These are phyloP conservation scores for Iris pallida DNA, from an alignment of 116 monocot genomes.

Conservation along the genomic window DNA sequence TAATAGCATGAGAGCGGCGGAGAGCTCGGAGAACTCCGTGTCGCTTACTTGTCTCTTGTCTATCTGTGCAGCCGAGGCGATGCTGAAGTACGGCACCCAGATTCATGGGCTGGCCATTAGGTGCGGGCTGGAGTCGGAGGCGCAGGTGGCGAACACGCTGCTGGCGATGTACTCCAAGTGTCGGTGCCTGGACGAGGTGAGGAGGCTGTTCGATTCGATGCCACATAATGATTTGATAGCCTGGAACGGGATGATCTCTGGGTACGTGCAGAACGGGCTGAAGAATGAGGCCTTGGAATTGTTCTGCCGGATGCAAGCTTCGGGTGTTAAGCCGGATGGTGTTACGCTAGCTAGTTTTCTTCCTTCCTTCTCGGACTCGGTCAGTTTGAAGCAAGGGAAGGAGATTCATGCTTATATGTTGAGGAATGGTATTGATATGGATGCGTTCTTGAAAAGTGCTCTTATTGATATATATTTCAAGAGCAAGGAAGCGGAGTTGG, in stretches of 20 bases:
- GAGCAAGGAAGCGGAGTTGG: constrained; percentile 43
- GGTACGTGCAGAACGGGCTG: constrained; percentile 79
- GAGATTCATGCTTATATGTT: constrained; percentile 66
- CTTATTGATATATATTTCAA: constrained; percentile 79
- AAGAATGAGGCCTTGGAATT: constrained; percentile 47
- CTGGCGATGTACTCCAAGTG: constrained; percentile 81
- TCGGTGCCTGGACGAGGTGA: constrained; percentile 40
- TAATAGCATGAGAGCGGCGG: constrained; percentile 43
- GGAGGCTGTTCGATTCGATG: constrained; percentile 48
- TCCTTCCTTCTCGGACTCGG: constrained; percentile 48
- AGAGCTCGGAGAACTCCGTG: constrained; percentile 34
- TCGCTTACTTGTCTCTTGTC: constrained; percentile 56
- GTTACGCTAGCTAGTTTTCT: constrained; percentile 67
- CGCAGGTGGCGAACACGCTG: constrained; percentile 71
- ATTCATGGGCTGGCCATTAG: constrained; percentile 57
- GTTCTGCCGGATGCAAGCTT: constrained; percentile 55
- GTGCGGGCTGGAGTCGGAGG: constrained; percentile 44
- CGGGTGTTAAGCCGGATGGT: constrained; percentile 63
- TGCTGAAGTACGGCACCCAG: constrained; percentile 50
- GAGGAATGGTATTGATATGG: constrained; percentile 45
- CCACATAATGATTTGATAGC: constrained; percentile 44
- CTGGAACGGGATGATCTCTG: constrained; percentile 85
- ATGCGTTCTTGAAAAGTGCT: constrained; percentile 71
- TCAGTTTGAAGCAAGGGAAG: constrained; percentile 35
- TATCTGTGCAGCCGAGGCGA: constrained; percentile 50